These are phyloP conservation scores for Hibiscus trionum DNA, from an alignment of 345 rosid species.

Conservation along the genomic window DNA sequence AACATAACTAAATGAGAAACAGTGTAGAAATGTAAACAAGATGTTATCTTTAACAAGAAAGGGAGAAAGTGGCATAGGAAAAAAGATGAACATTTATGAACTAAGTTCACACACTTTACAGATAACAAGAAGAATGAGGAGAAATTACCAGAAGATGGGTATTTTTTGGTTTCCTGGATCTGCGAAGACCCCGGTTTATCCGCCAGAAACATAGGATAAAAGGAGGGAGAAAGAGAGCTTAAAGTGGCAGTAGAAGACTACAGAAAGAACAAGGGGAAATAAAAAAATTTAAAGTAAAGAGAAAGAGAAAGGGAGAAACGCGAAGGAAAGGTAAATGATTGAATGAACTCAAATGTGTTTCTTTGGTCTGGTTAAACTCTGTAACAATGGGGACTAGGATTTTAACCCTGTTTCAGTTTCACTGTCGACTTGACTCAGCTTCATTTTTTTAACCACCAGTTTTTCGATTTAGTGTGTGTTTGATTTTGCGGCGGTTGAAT, in stretches of 20 bases:
- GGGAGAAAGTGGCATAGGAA: background rate
- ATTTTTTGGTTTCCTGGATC: background rate
- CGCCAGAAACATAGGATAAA: conserved; percentile 7
- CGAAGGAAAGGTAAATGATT: background rate
- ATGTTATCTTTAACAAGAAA: background rate
- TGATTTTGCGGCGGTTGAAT: too few species aligned
- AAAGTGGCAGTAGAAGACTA: conserved; percentile 15
- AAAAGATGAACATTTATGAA: background rate
- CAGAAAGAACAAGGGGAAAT: conserved; percentile 11
- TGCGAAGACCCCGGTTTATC: conserved; percentile 11
- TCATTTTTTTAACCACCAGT: too few species aligned
- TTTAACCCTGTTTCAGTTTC: too few species aligned
- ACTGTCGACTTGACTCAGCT: too few species aligned
- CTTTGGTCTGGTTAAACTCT: background rate
- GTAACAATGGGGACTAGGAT: too few species aligned
- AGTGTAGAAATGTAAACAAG: background rate
- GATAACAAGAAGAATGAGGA: background rate
- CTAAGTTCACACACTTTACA: background rate
- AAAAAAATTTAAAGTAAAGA: background rate
- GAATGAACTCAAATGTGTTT: background rate
- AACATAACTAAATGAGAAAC: background rate
- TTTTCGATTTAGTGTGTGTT: too few species aligned
- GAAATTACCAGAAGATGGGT: conserved; percentile 2
- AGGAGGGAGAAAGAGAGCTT: background rate
- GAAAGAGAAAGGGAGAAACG: background rate